Conservation (phyloP, 768 basidiomycete species). For the Lactarius pseudohatsudake region DNA sequence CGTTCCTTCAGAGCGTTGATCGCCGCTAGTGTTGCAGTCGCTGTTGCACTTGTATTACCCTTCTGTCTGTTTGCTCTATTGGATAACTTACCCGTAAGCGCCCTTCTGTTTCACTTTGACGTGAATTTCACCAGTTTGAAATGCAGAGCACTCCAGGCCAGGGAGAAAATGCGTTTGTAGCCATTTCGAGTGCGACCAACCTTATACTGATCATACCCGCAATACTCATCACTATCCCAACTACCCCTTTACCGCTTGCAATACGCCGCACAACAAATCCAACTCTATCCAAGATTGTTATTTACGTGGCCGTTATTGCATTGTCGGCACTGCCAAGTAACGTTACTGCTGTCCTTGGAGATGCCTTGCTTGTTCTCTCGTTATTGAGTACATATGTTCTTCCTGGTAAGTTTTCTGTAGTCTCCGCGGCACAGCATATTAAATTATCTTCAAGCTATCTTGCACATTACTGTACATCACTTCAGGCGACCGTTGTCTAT, state of each 20-base stretch:
- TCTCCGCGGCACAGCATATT: background rate
- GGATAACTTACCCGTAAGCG: conserved; percentile 43
- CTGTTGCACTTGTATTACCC: conserved; percentile 54
- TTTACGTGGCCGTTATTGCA: conserved; percentile 42
- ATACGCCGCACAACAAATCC: conserved; percentile 43
- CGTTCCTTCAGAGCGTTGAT: conserved; percentile 63
- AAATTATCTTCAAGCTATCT: conserved; percentile 46
- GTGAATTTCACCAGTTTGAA: conserved; percentile 20
- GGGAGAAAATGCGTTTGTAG: conserved; percentile 40
- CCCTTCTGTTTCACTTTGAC: conserved; percentile 17
- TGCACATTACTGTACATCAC: conserved; percentile 82
- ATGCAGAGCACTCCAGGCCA: conserved; percentile 33
- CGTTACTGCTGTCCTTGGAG: conserved; percentile 44
- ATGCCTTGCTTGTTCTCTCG: conserved; percentile 49
- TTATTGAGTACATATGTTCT: conserved; percentile 60
- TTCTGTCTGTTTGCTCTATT: conserved; percentile 54
- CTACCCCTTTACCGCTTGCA: conserved; percentile 48
- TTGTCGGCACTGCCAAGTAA: conserved; percentile 48
- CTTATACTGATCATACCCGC: conserved; percentile 61
- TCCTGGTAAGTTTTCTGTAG: conserved; percentile 45
- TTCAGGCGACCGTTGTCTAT: conserved; percentile 84
- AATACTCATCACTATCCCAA: conserved; percentile 55
- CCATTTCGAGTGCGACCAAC: conserved; percentile 48
- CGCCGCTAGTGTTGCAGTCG: conserved; percentile 47
- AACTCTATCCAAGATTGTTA: conserved; percentile 47